Base-by-base conservation (phyloP, 768 basidiomycete species). In the Multifurca ochricompacta region DNA sequence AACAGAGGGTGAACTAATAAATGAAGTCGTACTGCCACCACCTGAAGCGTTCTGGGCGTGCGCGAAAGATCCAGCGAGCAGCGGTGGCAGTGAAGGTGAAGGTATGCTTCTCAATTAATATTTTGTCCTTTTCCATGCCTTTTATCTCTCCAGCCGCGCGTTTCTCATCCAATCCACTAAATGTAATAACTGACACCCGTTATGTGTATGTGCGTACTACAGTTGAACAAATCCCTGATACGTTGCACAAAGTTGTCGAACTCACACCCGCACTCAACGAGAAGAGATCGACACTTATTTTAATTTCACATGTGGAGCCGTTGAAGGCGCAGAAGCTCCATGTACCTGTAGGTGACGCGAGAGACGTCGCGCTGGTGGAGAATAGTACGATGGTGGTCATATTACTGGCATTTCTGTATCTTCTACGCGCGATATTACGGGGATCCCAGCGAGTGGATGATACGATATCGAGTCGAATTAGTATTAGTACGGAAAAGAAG, bases 1-100 rank as follows among this genome's bases (percentile, higher is more conserved):
- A 21, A 10, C 2, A 2, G 51, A 6, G 11, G 55, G 21, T 2
- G 28, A 57, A 13, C 19, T 52, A 21, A 35, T 52, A 6, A 40
- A 52, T 4, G 34, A 57, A 6, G 56, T 57, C 13, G 19, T 47
- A n/a, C 30, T 52, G 19, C 45, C 28, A 9, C 50, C 50, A 1
- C 45, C 45, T 3, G 32, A 47, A 6, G 55, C 45, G 21, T 56
- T 56, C 27, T 56, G 56, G 56, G 45, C 45, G 28, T 48, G 56
- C 28, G 31, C 32, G 11, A 16, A 48, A 23, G 36, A 34, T 13
- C 13, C 0, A 9, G 6, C 31, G 14, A 19, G 21, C 4, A 4
- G 32, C 13, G 32, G 19, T 31, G 35, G 8, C 11, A 16, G 18
- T 4, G 19, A 14, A 48, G 45, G 53, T 34, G 14, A 25, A 42